Evolutionary conservation across 1,284 basidiomycete species (phyloP).

Genomic region (Cerrena zonata): DNA sequence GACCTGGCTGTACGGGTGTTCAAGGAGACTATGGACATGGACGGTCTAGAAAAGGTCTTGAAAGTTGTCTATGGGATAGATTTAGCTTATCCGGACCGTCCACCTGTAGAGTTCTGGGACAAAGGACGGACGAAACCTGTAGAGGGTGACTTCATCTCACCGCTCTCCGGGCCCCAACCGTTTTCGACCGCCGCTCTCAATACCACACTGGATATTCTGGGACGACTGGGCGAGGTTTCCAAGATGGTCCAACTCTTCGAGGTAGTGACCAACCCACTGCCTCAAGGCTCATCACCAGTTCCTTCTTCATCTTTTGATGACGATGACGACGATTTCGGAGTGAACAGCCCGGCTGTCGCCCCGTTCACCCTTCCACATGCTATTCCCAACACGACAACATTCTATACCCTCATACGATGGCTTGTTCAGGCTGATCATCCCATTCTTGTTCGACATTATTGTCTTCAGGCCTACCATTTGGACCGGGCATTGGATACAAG

Average conservation of each 20-base stretch:
- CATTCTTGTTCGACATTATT: slow-evolving; percentile 62
- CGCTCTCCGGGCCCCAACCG: slow-evolving; percentile 33
- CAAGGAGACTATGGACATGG: slow-evolving; percentile 52
- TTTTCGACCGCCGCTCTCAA: slow-evolving; percentile 68
- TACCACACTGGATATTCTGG: slow-evolving; percentile 64
- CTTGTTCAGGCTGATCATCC: slow-evolving; percentile 42
- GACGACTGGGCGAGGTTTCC: slow-evolving; percentile 50
- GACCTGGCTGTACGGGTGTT: slow-evolving; percentile 64
- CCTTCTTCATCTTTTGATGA: slow-evolving; percentile 53
- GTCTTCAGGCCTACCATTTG: slow-evolving; percentile 50
- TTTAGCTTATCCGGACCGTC: slow-evolving; percentile 61
- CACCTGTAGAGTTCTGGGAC: slow-evolving; percentile 41
- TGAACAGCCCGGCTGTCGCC: slow-evolving; percentile 29
- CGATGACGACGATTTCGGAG: slow-evolving; percentile 56
- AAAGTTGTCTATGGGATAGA: slow-evolving; percentile 69
- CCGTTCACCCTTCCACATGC: slow-evolving; percentile 41
- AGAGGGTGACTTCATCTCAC: slow-evolving; percentile 9
- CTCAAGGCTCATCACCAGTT: slow-evolving; percentile 33
- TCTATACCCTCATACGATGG: slow-evolving; percentile 54
- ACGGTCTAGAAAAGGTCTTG: slow-evolving; percentile 52
- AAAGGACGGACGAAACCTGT: slow-evolving; percentile 11
- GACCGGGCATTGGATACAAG: slow-evolving; percentile 35
- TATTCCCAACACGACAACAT: slow-evolving; percentile 65
- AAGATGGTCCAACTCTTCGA: slow-evolving; percentile 71
- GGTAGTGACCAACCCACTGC: slow-evolving; percentile 66